Evolutionary conservation across 495 filamentous ascomycete species (phyloP).

Genomic region (Podospora anserina): DNA sequence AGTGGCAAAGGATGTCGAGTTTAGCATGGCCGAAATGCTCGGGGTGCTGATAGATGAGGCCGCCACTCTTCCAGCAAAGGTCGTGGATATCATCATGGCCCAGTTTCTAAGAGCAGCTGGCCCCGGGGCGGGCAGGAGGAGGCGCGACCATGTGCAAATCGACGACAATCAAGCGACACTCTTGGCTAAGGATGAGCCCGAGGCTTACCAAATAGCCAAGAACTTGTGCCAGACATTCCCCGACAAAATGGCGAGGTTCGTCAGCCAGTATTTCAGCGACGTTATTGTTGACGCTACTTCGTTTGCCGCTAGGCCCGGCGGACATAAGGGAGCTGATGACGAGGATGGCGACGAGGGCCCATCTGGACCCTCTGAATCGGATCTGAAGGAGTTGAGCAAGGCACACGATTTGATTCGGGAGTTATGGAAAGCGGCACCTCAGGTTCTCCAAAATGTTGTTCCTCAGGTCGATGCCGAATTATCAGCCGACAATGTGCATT

Average conservation of each 20-base stretch:
- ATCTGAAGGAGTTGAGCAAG: constrained; percentile 81
- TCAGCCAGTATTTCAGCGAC: constrained; percentile 96
- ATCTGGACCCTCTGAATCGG: constrained; percentile 68
- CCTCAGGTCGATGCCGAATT: constrained; percentile 92
- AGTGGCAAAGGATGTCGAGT: constrained; percentile 85
- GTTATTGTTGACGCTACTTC: constrained; percentile 86
- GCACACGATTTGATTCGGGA: constrained; percentile 87
- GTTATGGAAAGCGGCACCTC: constrained; percentile 87
- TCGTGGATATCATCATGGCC: constrained; percentile 90
- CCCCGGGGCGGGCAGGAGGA: constrained; percentile 54
- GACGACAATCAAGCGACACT: constrained; percentile 67
- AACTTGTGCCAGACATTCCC: constrained; percentile 85
- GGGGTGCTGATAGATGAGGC: constrained; percentile 85
- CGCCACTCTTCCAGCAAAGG: constrained; percentile 69
- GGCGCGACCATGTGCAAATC: constrained; percentile 37
- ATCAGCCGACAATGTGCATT: constrained; percentile 78
- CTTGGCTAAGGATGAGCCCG: constrained; percentile 76
- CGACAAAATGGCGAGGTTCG: constrained; percentile 88
- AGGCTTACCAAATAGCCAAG: constrained; percentile 95
- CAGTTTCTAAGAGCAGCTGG: constrained; percentile 90
- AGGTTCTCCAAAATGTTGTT: constrained; percentile 87
- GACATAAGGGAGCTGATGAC: constrained; percentile 53
- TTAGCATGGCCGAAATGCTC: constrained; percentile 82
- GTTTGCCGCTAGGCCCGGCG: constrained; percentile 47
- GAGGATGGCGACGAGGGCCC: constrained; percentile 68